Conservation (phyloP, 2,329 filamentous ascomycete genomes). For the Corynespora cassiicola region DNA sequence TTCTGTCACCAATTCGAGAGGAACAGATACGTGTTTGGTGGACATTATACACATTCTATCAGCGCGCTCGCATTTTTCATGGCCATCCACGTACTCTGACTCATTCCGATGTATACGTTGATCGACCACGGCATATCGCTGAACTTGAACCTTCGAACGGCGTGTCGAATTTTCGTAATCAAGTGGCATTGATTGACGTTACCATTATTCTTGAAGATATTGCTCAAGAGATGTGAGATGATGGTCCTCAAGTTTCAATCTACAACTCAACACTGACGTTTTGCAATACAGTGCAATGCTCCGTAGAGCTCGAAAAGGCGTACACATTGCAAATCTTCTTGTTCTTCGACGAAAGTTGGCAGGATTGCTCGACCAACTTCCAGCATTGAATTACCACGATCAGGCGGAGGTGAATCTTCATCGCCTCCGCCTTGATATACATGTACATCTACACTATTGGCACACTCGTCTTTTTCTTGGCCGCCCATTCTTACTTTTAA, state of each 20-base stretch:
- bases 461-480: slow-evolving; percentile 5
- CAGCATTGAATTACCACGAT: not conserved
- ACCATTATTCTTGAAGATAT: slow-evolving; percentile 3
- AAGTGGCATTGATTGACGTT: slow-evolving; percentile 2
- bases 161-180: slow-evolving; percentile 4
- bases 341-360: not conserved
- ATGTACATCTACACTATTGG: slow-evolving; percentile 5
- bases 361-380: not conserved
- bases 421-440: slow-evolving; percentile 3
- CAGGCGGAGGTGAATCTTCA: too few species aligned
- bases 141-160: slow-evolving; percentile 2
- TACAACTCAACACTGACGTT: not conserved
- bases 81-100: slow-evolving; percentile 1
- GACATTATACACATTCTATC: slow-evolving; percentile 57
- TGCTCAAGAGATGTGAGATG: slow-evolving; percentile 1
- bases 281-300: not conserved
- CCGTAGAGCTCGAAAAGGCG: not conserved
- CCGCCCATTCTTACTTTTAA: slow-evolving; percentile 4
- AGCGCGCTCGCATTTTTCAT: slow-evolving; percentile 3
- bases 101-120: slow-evolving; percentile 1
- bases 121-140: slow-evolving; percentile 1
- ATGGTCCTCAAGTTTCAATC: not conserved
- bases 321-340: slow-evolving; percentile 2
- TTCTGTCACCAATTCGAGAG: too few species aligned
- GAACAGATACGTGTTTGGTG: slow-evolving; percentile 64